Base-by-base conservation (phyloP, 2,329 filamentous ascomycete genomes). In the Xenoacremonium recifei region DNA sequence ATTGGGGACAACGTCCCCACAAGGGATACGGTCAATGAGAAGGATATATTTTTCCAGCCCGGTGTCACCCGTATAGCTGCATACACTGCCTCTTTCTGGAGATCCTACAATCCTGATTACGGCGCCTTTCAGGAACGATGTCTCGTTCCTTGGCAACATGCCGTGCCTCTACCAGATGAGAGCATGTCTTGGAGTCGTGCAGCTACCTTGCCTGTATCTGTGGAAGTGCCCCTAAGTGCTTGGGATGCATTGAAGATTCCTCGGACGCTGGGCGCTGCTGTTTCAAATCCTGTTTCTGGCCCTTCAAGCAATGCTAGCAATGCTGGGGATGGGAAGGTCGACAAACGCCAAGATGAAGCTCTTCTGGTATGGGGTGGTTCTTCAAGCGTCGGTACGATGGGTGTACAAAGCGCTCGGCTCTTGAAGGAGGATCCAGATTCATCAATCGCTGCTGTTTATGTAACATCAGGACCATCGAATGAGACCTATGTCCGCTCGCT, bases 281-380 rank as follows among this genome's bases (percentile, higher is more conserved):
- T 29, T 38, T 50, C 46, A 45, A 4, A 21, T 19, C 9, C 20
- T 18, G 29, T 18, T 21, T 41, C 18, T 13, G 18, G 18, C 23
- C 12, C 17, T 15, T 32, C 15, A 6, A 16, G 35, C 21, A 4
- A 12, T 13, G 4, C 21, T 17, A 12, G n/a, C 6, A 17, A 10
- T 13, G 29, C 11, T 37, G 35, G 11, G 17, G 35, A 4, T 6
- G 15, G 21, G 15, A 38, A 30, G 5, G 48, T 21, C 2, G 41
- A 16, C 1, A 33, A 5, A 5, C 17, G 17, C 11, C 61, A 61
- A 44, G 58, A 18, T 42, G 60, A 67, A 39, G 64, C 50, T 3
- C 54, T 73, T 3, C 37, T 73, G 0, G 59, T 73, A 21, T 73
- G 69, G 70, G 70, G 70, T 1, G 70, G 64, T 4, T 70, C 68